Conservation (phyloP, 306 rosid species). For the Dalbergia cochinchinensis region DNA sequence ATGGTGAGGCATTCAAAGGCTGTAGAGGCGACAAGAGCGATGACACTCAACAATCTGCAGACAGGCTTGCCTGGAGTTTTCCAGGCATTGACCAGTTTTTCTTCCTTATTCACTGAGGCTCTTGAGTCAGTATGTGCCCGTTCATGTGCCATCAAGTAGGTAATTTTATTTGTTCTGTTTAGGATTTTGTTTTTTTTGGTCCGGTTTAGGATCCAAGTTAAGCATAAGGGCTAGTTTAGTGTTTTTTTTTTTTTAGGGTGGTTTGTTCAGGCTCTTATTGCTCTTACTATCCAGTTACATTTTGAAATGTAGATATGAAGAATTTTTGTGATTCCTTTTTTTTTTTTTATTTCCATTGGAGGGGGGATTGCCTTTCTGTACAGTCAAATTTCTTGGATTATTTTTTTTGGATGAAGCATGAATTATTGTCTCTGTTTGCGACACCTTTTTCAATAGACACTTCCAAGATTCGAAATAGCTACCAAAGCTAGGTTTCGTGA, state of each 20-base stretch:
- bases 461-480: too few species aligned
- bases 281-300: conserved; percentile 37
- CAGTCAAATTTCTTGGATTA: conserved; percentile 54
- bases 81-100: conserved; percentile 91
- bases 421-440: too few species aligned
- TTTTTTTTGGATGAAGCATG: background rate
- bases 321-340: conserved; percentile 62
- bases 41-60: conserved; percentile 94
- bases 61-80: conserved; percentile 99
- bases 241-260: conserved; percentile 35
- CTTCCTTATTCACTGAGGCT: conserved; percentile 83
- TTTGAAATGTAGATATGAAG: conserved; percentile 64
- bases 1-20: conserved; percentile 89
- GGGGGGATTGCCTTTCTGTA: conserved; percentile 54
- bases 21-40: conserved; percentile 87
- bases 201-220: conserved; percentile 42
- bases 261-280: conserved; percentile 37
- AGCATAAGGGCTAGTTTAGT: conserved; percentile 45
- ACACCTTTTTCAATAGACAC: too few species aligned
- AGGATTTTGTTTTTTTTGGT: conserved; percentile 2
- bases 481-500: too few species aligned
- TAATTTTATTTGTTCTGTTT: conserved; percentile 33
- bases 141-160: conserved; percentile 85
- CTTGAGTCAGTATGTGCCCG: conserved; percentile 76
- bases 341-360: conserved; percentile 34